Evolutionary conservation across 148 eudicot species (phyloP).

Genomic region (Fagopyrum homotropicum): DNA sequence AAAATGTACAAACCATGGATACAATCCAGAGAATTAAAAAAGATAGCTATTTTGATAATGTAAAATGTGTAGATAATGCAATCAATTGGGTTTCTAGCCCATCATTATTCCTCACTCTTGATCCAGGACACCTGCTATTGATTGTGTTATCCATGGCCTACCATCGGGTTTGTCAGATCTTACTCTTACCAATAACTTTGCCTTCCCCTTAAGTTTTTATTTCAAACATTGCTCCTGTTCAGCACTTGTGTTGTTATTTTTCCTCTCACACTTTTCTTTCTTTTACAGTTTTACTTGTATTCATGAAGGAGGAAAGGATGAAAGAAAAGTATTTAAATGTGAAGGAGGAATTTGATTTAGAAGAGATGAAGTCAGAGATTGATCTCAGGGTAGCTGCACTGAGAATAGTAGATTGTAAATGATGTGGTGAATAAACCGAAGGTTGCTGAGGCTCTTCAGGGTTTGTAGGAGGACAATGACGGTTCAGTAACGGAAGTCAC

Average conservation of each 20-base stretch:
- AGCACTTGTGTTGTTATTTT: no score
- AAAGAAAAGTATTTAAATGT: not conserved
- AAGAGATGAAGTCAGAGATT: not conserved
- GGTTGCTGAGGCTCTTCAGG: not conserved
- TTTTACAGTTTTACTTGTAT: no score
- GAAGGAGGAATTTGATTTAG: not conserved
- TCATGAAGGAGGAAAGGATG: not conserved
- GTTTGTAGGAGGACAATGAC: not conserved
- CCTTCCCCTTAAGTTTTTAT: not conserved
- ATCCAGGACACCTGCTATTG: slow-evolving; percentile 52
- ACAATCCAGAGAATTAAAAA: not conserved
- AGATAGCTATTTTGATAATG: not conserved
- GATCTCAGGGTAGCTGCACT: not conserved
- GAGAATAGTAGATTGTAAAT: not conserved
- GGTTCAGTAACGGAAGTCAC: not conserved
- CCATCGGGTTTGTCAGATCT: slow-evolving; percentile 54
- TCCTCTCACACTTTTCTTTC: no score
- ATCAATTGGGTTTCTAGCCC: slow-evolving; percentile 90
- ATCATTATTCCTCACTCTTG: slow-evolving; percentile 76
- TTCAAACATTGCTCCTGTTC: not conserved
- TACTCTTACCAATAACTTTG: not conserved
- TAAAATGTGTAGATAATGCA: slow-evolving; percentile 77
- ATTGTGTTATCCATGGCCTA: slow-evolving; percentile 96
- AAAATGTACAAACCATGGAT: not conserved
- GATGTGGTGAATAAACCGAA: not conserved